A percentile compares a stretch with the other conserved stretches of the same genome.
phyloP scores from a whole-genome alignment of 768 basidiomycete genomes.

The Russula griseocarnosa region DNA sequence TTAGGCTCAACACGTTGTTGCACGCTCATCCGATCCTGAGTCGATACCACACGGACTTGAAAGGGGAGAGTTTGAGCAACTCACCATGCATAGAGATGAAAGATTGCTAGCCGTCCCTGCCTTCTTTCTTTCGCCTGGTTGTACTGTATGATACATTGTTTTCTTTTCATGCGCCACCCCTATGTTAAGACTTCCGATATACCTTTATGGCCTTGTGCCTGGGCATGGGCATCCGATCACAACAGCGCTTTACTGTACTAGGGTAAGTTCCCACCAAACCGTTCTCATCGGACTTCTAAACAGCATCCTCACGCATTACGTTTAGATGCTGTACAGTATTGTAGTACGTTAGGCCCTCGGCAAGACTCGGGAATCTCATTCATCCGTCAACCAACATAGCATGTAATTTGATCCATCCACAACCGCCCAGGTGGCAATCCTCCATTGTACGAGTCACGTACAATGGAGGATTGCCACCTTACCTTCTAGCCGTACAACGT shows the following conservation, averaged over 20 bases:
- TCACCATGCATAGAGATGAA: constrained; percentile 31
- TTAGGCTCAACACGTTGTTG: constrained; percentile 25
- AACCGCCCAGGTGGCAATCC: no score
- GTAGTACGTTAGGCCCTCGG: no score
- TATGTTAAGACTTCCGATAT: constrained; percentile 8
- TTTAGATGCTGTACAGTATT: no score
- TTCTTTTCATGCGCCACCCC: neutral
- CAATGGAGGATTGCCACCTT: no score
- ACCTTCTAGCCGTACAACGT: no score
- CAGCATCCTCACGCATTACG: no score
- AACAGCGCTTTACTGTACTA: neutral
- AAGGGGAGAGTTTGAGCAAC: constrained; percentile 42
- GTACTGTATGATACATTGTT: neutral
- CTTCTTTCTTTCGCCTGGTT: neutral
- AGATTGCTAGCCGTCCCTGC: neutral
- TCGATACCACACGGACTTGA: constrained; percentile 42
- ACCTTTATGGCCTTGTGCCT: neutral
- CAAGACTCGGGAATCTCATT: no score
- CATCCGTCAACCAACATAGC: no score
- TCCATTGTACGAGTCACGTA: no score
- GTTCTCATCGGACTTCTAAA: no score
- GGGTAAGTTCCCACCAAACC: neutral
- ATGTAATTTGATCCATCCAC: no score
- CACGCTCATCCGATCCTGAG: constrained; percentile 36
- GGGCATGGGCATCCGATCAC: neutral